Evolutionary conservation across 1,284 basidiomycete species (phyloP).

Genomic region (Pseudozyma flocculosa): DNA sequence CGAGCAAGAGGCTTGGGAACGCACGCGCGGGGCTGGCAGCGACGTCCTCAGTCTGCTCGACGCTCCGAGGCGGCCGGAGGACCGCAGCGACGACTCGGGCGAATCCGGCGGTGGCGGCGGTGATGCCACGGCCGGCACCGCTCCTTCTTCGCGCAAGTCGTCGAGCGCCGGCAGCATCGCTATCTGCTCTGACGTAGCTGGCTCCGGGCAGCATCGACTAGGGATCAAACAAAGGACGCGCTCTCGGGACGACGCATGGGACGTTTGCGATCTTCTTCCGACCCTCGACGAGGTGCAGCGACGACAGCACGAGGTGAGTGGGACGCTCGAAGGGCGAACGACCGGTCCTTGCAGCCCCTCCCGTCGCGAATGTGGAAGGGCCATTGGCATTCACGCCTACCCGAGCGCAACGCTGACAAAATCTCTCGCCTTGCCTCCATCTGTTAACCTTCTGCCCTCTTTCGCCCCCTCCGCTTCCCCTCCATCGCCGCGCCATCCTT

Average conservation of each 20-base stretch:
- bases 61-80: conserved; percentile 16
- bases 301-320: conserved; percentile 7
- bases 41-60: conserved; percentile 44
- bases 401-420: too few species aligned
- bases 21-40: conserved; percentile 51
- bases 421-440: too few species aligned
- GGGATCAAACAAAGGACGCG: not conserved
- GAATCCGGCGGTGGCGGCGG: conserved; percentile 4
- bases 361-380: too few species aligned
- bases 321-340: not conserved
- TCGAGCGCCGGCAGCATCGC: not conserved
- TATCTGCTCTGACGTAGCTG: not conserved
- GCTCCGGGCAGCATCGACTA: not conserved
- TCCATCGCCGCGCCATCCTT: not conserved
- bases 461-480: not conserved
- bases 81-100: conserved; percentile 6
- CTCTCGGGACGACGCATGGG: not conserved
- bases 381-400: too few species aligned
- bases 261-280: conserved; percentile 14
- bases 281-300: conserved; percentile 9
- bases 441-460: too few species aligned
- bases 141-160: not conserved
- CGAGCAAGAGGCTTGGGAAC: conserved; percentile 49
- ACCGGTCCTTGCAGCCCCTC: not conserved
- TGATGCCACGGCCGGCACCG: too few species aligned